phyloP scores from a whole-genome alignment of 148 eudicot genomes.

The Vaccinium macrocarpon region DNA sequence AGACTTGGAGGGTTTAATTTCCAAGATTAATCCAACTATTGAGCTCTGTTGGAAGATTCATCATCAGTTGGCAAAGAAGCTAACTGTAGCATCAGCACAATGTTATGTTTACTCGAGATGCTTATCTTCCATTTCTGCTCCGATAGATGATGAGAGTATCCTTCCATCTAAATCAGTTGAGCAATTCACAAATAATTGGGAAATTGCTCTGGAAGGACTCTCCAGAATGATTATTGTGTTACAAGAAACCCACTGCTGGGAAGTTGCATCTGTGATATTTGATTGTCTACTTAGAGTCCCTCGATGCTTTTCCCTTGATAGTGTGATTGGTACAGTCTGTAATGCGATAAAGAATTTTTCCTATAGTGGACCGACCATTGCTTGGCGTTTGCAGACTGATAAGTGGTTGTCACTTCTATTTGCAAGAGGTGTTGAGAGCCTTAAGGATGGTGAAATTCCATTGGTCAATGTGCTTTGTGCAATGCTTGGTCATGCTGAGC shows the following conservation, averaged over 20 bases:
- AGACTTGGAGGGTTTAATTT: slow-evolving; percentile 45
- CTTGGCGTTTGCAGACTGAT: slow-evolving; percentile 73
- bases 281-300: slow-evolving; percentile 62
- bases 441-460: slow-evolving; percentile 44
- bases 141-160: slow-evolving; percentile 25
- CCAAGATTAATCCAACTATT: slow-evolving; percentile 48
- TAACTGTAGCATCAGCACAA: slow-evolving; percentile 46
- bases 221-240: slow-evolving; percentile 39
- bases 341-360: slow-evolving; percentile 54
- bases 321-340: slow-evolving; percentile 39
- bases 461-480: slow-evolving; percentile 48
- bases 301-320: slow-evolving; percentile 48
- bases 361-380: slow-evolving; percentile 55
- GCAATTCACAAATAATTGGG: slow-evolving; percentile 43
- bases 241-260: slow-evolving; percentile 65
- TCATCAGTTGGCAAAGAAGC: slow-evolving; percentile 50
- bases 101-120: slow-evolving; percentile 63
- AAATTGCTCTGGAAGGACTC: slow-evolving; percentile 53
- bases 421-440: slow-evolving; percentile 42
- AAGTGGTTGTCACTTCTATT: slow-evolving; percentile 57
- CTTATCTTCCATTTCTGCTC: slow-evolving; percentile 35
- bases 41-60: slow-evolving; percentile 73
- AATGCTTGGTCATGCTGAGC: slow-evolving; percentile 71
- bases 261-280: slow-evolving; percentile 59
- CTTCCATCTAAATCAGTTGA: slow-evolving; percentile 25